Evolutionary conservation across 768 basidiomycete genomes (phyloP), one percentile per base, ranked within the genome.

Genomic region (Leucocoprinus leucothites): DNA sequence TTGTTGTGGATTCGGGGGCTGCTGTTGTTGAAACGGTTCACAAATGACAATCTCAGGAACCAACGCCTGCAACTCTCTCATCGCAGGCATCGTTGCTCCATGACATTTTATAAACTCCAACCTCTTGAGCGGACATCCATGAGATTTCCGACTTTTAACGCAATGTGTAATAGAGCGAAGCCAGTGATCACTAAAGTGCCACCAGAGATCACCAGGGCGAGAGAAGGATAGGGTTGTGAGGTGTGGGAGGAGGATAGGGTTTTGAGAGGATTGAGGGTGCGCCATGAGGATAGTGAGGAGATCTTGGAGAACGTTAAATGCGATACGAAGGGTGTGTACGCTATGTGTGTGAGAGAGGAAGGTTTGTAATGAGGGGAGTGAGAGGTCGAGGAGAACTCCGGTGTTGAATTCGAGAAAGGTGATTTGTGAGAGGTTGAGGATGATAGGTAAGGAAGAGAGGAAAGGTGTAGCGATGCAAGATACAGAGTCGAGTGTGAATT

Each of bases 171-270:
- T 52, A 1, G 56, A 50, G 16, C 59, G 24, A 2, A 69, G 43
- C 70, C 72, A 73, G 40, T 61, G 57, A 8, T 68, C 65, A 16
- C 53, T 60, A 57, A 72, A 72, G 21, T 67, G 63, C 63, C 65
- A 69, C 73, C 71, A 73, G 2, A 65, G n/a, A 38, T 70, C 67
- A 1, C 61, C 57, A 1, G 69, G 65, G 48, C 64, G 67, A 51
- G 67, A 64, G 52, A 74, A 72, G 16, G 69, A 63, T 14, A 74
- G 54, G 6, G 38, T 57, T n/a, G 31, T 35, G 35, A 73, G 62
- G 13, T 58, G 53, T 3, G 72, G 71, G 14, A 65, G 65, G 44
- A 63, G 59, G 5, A 63, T n/a, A n/a, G n/a, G 51, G 4, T 26
- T 38, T 35, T 26, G 7, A 3, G 43, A 47, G 11, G 28, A 51